A percentile compares a stretch with the other conserved stretches of the same genome.
Evolutionary conservation across 2,329 filamentous ascomycete species (phyloP).

Genomic region (Metarhizium album): DNA sequence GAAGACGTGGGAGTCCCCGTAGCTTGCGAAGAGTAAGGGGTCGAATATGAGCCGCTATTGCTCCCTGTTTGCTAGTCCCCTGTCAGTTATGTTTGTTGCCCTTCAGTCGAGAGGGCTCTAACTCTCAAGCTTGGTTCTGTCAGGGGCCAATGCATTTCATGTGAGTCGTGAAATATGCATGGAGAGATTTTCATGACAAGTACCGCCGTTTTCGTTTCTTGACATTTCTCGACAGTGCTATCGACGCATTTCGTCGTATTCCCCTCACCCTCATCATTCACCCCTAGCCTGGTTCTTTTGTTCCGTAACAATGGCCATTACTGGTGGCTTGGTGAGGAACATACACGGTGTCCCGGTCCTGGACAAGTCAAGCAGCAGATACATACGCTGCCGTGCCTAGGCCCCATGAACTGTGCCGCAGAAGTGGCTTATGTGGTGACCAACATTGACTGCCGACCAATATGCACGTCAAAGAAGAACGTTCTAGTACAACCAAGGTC

Average conservation of each 20-base stretch:
- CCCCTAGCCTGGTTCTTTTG: neutral
- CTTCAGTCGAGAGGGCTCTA: neutral
- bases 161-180: constrained; percentile 4
- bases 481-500: constrained; percentile 1
- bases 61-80: neutral
- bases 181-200: neutral
- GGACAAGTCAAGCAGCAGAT: neutral
- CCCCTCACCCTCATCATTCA: neutral
- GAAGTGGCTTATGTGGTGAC: constrained; percentile 9
- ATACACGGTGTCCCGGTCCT: neutral
- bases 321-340: neutral
- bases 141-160: constrained; percentile 4
- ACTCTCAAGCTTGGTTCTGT: neutral
- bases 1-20: neutral
- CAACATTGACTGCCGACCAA: constrained; percentile 9
- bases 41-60: neutral
- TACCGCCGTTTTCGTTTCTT: neutral
- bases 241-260: neutral
- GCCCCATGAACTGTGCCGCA: constrained; percentile 5
- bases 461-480: constrained; percentile 8
- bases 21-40: neutral
- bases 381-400: neutral
- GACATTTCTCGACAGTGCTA: neutral
- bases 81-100: neutral
- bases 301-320: neutral